A percentile compares a stretch with the other conserved stretches of the same genome.
These are phyloP conservation scores for Nannochloris sp. DNA, from an alignment of 139 green algal genomes.

Conservation along the genomic window DNA sequence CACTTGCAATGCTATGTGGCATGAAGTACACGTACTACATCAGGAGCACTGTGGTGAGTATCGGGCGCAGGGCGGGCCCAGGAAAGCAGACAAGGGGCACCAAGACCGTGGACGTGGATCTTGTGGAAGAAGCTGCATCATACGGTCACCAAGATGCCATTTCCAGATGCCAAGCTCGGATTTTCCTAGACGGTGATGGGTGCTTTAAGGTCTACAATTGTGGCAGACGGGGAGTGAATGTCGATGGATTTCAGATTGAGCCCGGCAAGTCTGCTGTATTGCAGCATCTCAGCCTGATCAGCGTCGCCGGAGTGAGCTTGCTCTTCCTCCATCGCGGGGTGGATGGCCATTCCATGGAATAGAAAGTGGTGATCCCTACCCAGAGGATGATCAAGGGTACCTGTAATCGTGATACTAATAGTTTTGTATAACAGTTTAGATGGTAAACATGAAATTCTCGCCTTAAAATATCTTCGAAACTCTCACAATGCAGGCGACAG, in stretches of 20 bases:
- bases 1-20: constrained; percentile 31
- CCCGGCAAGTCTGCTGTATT: constrained; percentile 12
- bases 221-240: constrained; percentile 23
- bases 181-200: constrained; percentile 40
- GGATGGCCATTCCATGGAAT: no score
- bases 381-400: no score
- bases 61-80: constrained; percentile 25
- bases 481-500: constrained; percentile 1
- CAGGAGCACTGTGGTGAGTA: constrained; percentile 17
- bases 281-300: constrained; percentile 40
- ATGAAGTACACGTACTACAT: constrained; percentile 23
- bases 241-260: constrained; percentile 30
- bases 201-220: constrained; percentile 43
- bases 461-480: not conserved
- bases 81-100: not conserved
- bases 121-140: constrained; percentile 11
- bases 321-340: constrained; percentile 21
- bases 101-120: constrained; percentile 40
- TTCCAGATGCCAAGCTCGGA: constrained; percentile 35
- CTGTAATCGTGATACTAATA: no score
- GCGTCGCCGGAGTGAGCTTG: constrained; percentile 25
- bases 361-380: no score
- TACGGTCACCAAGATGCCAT: constrained; percentile 13
- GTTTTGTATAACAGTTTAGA: no score
- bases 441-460: no score